Evolutionary conservation across 768 basidiomycete species (phyloP).

Genomic region (Asterophora parasitica): DNA sequence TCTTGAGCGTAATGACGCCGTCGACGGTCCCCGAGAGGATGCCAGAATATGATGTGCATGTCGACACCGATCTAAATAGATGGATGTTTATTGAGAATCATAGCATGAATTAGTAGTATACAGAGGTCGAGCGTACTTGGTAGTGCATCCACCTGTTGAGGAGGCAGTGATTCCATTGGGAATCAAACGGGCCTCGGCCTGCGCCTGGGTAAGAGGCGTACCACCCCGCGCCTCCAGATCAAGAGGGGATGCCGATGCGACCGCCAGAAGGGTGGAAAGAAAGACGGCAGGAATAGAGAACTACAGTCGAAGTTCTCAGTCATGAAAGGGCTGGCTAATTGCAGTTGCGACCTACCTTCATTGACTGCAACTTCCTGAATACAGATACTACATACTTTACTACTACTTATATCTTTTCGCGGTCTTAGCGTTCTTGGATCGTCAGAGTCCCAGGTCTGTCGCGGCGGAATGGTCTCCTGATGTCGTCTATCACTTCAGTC

Average conservation of each 20-base stretch:
- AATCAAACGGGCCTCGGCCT: conserved; percentile 22
- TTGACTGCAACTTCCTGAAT: not conserved
- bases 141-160: conserved; percentile 23
- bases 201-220: conserved; percentile 16
- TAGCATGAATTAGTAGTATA: no score
- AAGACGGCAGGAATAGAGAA: not conserved
- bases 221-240: conserved; percentile 7
- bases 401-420: no score
- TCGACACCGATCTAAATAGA: conserved; percentile 13
- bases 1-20: conserved; percentile 24
- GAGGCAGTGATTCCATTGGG: conserved; percentile 24
- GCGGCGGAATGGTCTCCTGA: no score
- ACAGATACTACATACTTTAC: no score
- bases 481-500: no score
- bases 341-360: not conserved
- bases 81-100: no score
- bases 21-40: conserved; percentile 26
- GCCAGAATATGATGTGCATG: conserved; percentile 23
- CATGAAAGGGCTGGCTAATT: not conserved
- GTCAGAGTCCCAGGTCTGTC: no score
- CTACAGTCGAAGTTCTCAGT: not conserved
- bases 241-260: not conserved
- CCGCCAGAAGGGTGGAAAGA: not conserved
- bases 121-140: conserved; percentile 10
- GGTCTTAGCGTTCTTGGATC: no score